Evolutionary conservation across 164 flowering plant genomes (phyloP), one percentile per base, ranked within the genome.

Genomic region (Sextonia rubra): DNA sequence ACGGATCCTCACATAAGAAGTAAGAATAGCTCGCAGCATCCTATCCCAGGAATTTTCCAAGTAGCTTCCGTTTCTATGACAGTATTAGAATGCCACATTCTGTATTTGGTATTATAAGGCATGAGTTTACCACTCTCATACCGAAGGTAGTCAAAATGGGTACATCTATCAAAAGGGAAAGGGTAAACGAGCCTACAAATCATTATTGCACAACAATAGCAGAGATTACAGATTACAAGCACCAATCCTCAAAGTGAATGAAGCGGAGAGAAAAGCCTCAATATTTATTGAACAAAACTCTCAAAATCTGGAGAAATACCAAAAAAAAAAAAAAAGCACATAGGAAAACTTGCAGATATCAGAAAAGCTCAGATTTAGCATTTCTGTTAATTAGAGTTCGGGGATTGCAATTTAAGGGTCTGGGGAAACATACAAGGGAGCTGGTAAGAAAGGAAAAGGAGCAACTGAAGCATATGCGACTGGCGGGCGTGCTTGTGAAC

Each of bases 361-460:
- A 52, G 58, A 17, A 52, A 52, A 4, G 58, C 58, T 52, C 58
- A 52, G 14, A 52, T 52, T 52, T 52, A 18, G 58, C 58, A 52
- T 17, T 52, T 52, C 58, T 52, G n/a, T 12, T 52, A 6, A 32
- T 9, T 52, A 49, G 20, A 49, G 56, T 18, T 52, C 58, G 20
- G 20, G n/a, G 58, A 52, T 32, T 26, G 44, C 26, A 22, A 32
- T 18, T 82, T 69, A 82, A 37, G 47, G 32, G 64, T 77, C 72
- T 5, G 77, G 67, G 73, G 72, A 44, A 64, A 64, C 77, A 71
- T 86, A 90, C 3, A 83, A 74, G 18, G 94, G 95, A 64, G 84
- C 90, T 7, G 95, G 98, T 77, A 93, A 80, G 80, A 91, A 93
- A 14, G 98, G 98, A 65, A 93, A 93, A 26, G 97, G 97, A 6